phyloP scores from a whole-genome alignment of 2,329 filamentous ascomycete species.

The Verticillium nonalfalfae region DNA sequence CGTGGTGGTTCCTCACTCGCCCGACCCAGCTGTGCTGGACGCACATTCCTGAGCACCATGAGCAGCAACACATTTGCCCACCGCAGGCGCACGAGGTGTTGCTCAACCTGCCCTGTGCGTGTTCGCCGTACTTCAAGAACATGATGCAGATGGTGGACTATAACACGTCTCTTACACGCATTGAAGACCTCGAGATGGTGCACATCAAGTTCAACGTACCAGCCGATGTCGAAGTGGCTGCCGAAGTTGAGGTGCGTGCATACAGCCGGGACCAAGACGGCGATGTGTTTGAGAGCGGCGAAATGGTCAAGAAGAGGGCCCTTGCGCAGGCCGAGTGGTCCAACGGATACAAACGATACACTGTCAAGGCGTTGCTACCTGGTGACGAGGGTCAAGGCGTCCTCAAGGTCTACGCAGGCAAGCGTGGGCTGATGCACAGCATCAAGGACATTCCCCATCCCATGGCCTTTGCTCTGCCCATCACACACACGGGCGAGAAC shows the following conservation, averaged over 20 bases:
- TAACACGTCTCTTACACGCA: slow-evolving; percentile 76
- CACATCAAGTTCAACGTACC: slow-evolving; percentile 87
- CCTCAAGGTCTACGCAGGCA: slow-evolving; percentile 89
- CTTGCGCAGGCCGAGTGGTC: slow-evolving; percentile 91
- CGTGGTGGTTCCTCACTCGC: slow-evolving; percentile 88
- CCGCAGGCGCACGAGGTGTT: slow-evolving; percentile 80
- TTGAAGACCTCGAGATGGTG: slow-evolving; percentile 90
- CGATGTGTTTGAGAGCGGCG: slow-evolving; percentile 88
- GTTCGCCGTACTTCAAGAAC: slow-evolving; percentile 83
- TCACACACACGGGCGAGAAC: slow-evolving; percentile 87
- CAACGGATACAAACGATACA: slow-evolving; percentile 80
- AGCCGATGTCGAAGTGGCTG: slow-evolving; percentile 82
- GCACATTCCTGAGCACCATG: slow-evolving; percentile 80
- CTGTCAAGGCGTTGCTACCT: slow-evolving; percentile 85
- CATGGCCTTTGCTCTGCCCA: slow-evolving; percentile 80
- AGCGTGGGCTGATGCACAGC: slow-evolving; percentile 92
- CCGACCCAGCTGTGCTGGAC: slow-evolving; percentile 93
- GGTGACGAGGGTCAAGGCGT: slow-evolving; percentile 85
- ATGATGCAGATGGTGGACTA: slow-evolving; percentile 76
- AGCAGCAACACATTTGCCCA: slow-evolving; percentile 90
- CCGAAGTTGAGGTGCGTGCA: slow-evolving; percentile 81
- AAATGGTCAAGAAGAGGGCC: slow-evolving; percentile 77
- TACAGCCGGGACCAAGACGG: slow-evolving; percentile 81
- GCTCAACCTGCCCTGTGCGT: slow-evolving; percentile 78
- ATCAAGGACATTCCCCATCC: slow-evolving; percentile 95